phyloP scores from a whole-genome alignment of 257 asterid genomes.

The Capsicum pubescens region DNA sequence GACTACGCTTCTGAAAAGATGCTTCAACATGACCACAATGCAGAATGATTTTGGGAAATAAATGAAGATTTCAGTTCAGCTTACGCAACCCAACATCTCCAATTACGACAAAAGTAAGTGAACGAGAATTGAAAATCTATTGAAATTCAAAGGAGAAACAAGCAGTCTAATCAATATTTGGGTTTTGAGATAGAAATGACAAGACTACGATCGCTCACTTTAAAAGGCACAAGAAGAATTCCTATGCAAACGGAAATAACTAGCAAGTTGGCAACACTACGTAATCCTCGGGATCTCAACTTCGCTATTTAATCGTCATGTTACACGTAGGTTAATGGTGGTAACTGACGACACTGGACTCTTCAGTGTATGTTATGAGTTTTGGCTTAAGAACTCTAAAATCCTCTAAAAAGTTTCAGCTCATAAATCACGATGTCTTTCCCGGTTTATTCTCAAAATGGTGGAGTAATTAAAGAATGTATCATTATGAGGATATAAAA shows the following conservation, averaged over 20 bases:
- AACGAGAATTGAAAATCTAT: background rate
- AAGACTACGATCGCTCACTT: background rate
- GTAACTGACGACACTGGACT: background rate
- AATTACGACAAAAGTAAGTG: background rate
- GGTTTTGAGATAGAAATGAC: background rate
- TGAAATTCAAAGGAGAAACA: background rate
- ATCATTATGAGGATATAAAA: background rate
- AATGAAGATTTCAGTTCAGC: background rate
- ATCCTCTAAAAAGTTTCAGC: background rate
- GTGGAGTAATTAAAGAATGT: background rate
- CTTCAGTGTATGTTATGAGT: background rate
- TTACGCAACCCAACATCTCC: background rate
- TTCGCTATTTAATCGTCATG: background rate
- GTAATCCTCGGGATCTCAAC: conserved; percentile 20
- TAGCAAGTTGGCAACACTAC: conserved; percentile 2
- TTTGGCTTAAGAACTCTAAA: background rate
- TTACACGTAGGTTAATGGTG: background rate
- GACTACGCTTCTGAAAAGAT: background rate
- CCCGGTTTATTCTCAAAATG: background rate
- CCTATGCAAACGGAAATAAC: background rate
- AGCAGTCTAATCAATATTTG: background rate
- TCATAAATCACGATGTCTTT: background rate
- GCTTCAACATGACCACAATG: background rate
- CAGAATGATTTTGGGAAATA: background rate
- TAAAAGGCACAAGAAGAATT: background rate